Evolutionary conservation across 2,329 filamentous ascomycete species (phyloP), one percentile per base, ranked within the genome.

Genomic region (Aureobasidium sp.): DNA sequence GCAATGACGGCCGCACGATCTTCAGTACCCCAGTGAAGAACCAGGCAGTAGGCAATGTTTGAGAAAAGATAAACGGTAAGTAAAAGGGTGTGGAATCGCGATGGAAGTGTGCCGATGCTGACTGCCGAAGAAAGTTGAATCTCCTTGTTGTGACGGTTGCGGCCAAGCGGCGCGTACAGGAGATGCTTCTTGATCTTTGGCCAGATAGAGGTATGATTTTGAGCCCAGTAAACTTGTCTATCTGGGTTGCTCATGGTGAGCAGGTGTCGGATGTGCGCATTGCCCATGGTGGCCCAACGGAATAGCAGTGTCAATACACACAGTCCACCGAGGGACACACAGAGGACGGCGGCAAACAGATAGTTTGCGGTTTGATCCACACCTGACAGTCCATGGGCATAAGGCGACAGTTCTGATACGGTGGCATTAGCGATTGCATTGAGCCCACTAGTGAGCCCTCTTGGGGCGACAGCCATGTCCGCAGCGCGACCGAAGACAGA

Each of bases 31-130:
- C 79, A 88, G 42, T 81, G 76, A 47, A 90, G 77, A 35, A 82
- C 73, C 47, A 86, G 74, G 65, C 86, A 90, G 71, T 93, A 95
- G 7, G 82, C 82, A 37, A 91, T 66, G 64, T 95, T 94, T 55
- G 81, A 83, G 3, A 73, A 72, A n/a, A 87, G 69, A 65, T 91
- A 91, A 24, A 79, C 68, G 21, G 78, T 45, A 16, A 94, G 72
- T 62, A 93, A 76, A 47, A 87, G 65, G 10, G 83, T 79, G 66
- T 94, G 87, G 62, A 90, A 83, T 45, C 88, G 76, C n/a, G 85
- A 86, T 0, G 88, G 88, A 16, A 94, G 71, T 0, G 88, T 91
- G 58, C 88, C 86, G 52, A 88, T 80, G 60, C 83, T 83, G 64
- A 88, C 70, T 6, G 83, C 84, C 16, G 74, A 75, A 19, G 81